These are phyloP conservation scores for Hyaloscypha variabilis DNA, from an alignment of 495 filamentous ascomycete genomes.

Conservation along the genomic window DNA sequence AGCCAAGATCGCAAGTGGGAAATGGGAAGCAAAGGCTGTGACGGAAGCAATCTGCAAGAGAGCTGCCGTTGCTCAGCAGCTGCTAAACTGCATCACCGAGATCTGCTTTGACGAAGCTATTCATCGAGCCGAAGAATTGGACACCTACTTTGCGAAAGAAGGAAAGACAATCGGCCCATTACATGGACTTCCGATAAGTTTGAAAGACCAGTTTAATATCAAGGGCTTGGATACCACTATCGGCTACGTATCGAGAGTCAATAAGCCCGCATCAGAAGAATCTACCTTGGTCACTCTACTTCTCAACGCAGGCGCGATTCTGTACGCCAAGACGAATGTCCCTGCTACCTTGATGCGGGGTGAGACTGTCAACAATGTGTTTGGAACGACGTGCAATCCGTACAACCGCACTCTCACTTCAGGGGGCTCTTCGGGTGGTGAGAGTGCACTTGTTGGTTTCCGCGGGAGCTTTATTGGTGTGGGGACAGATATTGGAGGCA, in stretches of 20 bases:
- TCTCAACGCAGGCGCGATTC: slow-evolving; percentile 47
- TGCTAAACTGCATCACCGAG: slow-evolving; percentile 65
- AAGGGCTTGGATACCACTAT: slow-evolving; percentile 56
- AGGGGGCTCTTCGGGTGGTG: slow-evolving; percentile 62
- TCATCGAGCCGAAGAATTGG: slow-evolving; percentile 55
- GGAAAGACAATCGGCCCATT: slow-evolving; percentile 56
- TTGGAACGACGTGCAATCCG: slow-evolving; percentile 66
- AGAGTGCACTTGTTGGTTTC: slow-evolving; percentile 48
- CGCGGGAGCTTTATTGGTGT: slow-evolving; percentile 43
- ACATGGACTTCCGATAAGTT: slow-evolving; percentile 65
- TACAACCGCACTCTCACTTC: slow-evolving; percentile 56
- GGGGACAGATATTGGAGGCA: slow-evolving; percentile 73
- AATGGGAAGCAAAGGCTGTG: slow-evolving; percentile 44
- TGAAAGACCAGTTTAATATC: slow-evolving; percentile 68
- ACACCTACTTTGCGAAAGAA: slow-evolving; percentile 43
- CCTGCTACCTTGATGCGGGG: slow-evolving; percentile 53
- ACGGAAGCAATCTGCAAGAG: slow-evolving; percentile 42
- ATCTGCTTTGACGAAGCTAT: slow-evolving; percentile 64
- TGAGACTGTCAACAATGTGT: slow-evolving; percentile 64
- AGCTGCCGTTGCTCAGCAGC: slow-evolving; percentile 60
- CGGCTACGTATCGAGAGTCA: slow-evolving; percentile 51
- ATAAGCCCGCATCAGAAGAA: slow-evolving; percentile 45
- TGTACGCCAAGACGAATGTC: slow-evolving; percentile 64
- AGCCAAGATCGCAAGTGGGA: slow-evolving; percentile 34
- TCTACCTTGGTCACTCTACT: slow-evolving; percentile 48